These are phyloP conservation scores for Phytophthora megakarya DNA, from an alignment of 352 stramenopile genomes.

Conservation along the genomic window DNA sequence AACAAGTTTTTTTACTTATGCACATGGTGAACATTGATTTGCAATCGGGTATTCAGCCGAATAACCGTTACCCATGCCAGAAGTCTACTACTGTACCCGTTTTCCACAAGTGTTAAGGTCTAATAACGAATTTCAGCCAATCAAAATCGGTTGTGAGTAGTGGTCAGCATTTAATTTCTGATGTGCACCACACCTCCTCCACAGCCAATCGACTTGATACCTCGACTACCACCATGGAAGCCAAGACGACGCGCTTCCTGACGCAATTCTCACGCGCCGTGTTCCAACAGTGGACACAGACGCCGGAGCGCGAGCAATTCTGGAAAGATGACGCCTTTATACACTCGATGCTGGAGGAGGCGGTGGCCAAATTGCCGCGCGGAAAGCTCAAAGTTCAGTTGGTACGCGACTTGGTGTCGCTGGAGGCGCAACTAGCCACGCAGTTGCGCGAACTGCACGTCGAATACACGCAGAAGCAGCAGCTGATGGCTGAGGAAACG, in stretches of 20 bases:
- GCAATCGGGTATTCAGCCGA: no score
- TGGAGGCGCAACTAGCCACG: slow-evolving; percentile 32
- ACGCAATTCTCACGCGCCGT: slow-evolving; percentile 57
- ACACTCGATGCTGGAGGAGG: slow-evolving; percentile 54
- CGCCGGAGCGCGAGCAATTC: slow-evolving; percentile 46
- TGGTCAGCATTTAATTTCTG: background rate
- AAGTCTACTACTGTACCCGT: no score
- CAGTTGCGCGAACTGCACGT: slow-evolving; percentile 45
- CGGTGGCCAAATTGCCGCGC: slow-evolving; percentile 61
- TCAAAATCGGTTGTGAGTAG: no score
- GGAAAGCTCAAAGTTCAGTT: slow-evolving; percentile 53
- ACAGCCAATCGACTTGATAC: slow-evolving; percentile 3
- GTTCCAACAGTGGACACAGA: slow-evolving; percentile 61
- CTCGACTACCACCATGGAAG: slow-evolving; percentile 33
- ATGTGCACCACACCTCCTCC: background rate
- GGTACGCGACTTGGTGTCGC: slow-evolving; percentile 39
- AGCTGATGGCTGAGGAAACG: background rate
- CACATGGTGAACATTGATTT: no score
- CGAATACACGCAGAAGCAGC: slow-evolving; percentile 26
- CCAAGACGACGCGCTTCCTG: slow-evolving; percentile 61
- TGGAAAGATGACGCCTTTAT: slow-evolving; percentile 52
- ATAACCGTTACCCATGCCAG: no score
- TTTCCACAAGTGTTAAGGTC: no score
- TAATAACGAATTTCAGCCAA: no score
- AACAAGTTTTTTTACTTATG: no score